Percentiles rank a stretch among this genome's conserved stretches.
Evolutionary conservation across 805 yeast species (phyloP).

Genomic region (Kodamaea neixiangensis): DNA sequence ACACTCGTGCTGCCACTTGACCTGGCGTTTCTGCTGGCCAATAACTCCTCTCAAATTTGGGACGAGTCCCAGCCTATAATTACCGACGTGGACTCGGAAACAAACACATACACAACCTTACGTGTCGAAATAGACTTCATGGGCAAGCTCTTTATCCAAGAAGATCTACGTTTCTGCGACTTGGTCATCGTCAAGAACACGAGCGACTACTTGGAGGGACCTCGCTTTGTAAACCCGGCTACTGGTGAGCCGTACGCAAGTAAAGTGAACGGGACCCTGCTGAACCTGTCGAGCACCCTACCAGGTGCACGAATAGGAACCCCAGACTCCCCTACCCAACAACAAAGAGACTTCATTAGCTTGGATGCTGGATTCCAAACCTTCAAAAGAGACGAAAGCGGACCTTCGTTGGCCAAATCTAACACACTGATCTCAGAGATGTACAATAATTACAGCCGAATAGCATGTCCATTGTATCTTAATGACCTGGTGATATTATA

Average conservation of each 20-base stretch:
- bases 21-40: background rate
- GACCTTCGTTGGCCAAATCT: slow-evolving; percentile 11
- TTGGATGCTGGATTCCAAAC: too few species aligned
- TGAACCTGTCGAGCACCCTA: background rate
- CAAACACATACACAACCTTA: slow-evolving; percentile 51
- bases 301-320: background rate
- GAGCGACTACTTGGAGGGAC: slow-evolving; percentile 24
- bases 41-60: background rate
- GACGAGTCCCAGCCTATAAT: slow-evolving; percentile 22
- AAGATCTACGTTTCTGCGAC: slow-evolving; percentile 47
- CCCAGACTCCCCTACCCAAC: background rate
- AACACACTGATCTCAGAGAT: slow-evolving; percentile 12
- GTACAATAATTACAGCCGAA: slow-evolving; percentile 5
- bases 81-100: slow-evolving; percentile 44
- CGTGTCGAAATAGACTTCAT: slow-evolving; percentile 46
- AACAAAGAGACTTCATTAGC: background rate
- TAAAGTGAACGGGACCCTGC: background rate
- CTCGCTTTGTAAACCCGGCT: slow-evolving; percentile 22
- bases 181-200: slow-evolving; percentile 40
- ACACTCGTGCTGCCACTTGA: background rate
- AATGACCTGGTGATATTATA: slow-evolving; percentile 39
- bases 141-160: slow-evolving; percentile 42
- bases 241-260: slow-evolving; percentile 7
- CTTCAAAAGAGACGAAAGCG: background rate
- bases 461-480: slow-evolving; percentile 35